phyloP scores from a whole-genome alignment of 805 yeast genomes.

The Wickerhamiella vanderwaltii region DNA sequence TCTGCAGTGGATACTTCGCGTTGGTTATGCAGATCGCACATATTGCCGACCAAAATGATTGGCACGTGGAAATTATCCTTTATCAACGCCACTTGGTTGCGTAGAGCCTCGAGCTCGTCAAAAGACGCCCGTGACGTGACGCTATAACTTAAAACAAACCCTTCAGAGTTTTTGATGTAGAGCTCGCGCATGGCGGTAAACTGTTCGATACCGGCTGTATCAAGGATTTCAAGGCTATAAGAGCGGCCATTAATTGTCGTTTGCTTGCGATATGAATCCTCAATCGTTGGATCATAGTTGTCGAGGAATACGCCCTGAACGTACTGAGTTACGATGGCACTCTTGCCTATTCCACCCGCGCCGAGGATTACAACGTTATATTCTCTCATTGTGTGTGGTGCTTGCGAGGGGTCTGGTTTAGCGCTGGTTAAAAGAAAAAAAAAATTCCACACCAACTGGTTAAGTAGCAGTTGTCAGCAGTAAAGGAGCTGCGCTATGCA shows the following conservation, averaged over 20 bases:
- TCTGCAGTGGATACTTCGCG: slow-evolving; percentile 68
- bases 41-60: slow-evolving; percentile 83
- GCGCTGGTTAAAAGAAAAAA: too few species aligned
- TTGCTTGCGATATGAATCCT: slow-evolving; percentile 85
- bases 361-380: slow-evolving; percentile 87
- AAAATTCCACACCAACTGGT: too few species aligned
- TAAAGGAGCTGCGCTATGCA: too few species aligned
- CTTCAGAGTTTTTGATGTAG: slow-evolving; percentile 65
- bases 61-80: slow-evolving; percentile 71
- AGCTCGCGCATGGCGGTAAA: slow-evolving; percentile 88
- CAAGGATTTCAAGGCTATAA: slow-evolving; percentile 75
- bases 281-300: slow-evolving; percentile 92
- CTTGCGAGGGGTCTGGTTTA: too few species aligned
- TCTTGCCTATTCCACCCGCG: slow-evolving; percentile 96
- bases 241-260: slow-evolving; percentile 79
- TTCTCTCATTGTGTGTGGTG: slow-evolving; percentile 42
- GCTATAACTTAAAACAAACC: slow-evolving; percentile 76
- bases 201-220: slow-evolving; percentile 91
- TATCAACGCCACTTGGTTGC: slow-evolving; percentile 74
- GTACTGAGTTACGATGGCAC: slow-evolving; percentile 83
- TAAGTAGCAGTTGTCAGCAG: too few species aligned
- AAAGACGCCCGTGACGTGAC: slow-evolving; percentile 68
- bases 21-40: slow-evolving; percentile 69
- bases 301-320: slow-evolving; percentile 85
- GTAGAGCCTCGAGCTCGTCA: slow-evolving; percentile 60